phyloP scores from a whole-genome alignment of 331 rosid genomes.

The Malus hybrid region DNA sequence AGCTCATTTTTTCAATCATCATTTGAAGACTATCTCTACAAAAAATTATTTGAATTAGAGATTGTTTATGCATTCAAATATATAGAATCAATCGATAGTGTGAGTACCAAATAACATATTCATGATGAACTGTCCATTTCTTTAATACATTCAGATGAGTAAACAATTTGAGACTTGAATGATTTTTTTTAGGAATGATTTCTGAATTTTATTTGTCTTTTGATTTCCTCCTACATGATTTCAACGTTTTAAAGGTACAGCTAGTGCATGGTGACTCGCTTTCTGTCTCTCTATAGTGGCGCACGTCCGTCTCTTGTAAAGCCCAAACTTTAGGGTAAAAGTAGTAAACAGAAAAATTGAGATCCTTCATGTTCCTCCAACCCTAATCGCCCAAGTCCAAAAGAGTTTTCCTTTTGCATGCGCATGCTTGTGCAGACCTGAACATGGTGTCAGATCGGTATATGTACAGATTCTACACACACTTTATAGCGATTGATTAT shows the following conservation, averaged over 20 bases:
- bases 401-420: not conserved
- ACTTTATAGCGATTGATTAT: not conserved
- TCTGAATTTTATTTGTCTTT: not conserved
- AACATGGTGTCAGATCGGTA: not conserved
- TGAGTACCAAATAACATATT: too few relatives aligned
- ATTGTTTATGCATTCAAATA: not conserved
- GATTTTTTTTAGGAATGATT: too few relatives aligned
- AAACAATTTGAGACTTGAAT: too few relatives aligned
- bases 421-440: not conserved
- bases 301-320: not conserved
- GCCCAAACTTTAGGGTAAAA: not conserved
- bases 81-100: too few relatives aligned
- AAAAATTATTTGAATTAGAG: too few relatives aligned
- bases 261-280: not conserved
- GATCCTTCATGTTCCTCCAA: not conserved
- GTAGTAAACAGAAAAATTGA: not conserved
- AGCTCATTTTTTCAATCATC: not conserved
- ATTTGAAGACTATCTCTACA: not conserved
- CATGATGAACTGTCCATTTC: not conserved
- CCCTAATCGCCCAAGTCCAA: not conserved
- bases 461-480: not conserved
- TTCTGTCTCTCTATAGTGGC: not conserved
- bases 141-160: too few relatives aligned
- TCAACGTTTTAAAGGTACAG: not conserved
- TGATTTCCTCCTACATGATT: not conserved